Evolutionary conservation across 2,329 filamentous ascomycete genomes (phyloP), one percentile per base, ranked within the genome.

Genomic region (Bipolaris victoriae): DNA sequence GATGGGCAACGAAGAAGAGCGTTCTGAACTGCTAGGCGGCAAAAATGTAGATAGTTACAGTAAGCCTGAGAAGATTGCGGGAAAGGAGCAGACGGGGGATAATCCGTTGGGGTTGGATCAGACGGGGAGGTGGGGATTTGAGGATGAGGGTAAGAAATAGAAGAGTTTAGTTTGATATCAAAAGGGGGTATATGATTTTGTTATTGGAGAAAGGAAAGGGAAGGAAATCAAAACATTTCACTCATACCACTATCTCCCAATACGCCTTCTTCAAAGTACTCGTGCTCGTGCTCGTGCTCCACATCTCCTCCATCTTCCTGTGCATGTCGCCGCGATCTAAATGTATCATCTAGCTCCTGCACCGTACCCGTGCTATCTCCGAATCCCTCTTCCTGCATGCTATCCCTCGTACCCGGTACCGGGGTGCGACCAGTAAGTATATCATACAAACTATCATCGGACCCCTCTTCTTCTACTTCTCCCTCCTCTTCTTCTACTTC

Each of bases 401-500:
- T 46, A 47, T 68, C 61, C 18, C 60, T 55, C 20, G 71, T 39
- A 11, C 66, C 70, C 11, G 77, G 78, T 37, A 78, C 63, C 1
- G 78, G 76, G 44, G 76, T 81, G n/a, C 77, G 66, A 0, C 81
- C 81, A 1, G 79, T 80, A 11, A 83, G 65, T 5, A 82, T 78
- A 22, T 82, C 79, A 48, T 79, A 79, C 22, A 83, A 61, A 40
- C 78, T 81, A 60, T 83, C 81, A 26, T 82, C 79, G 50, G 76
- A 78, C 5, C 72, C 73, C 10, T 45, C 41, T 5, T 5, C 16
- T 16, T 16, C 16, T 16, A 16, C 68, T 3, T 45, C 43, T 6
- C 3, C 68, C 2, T 65, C 68, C 2, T 64, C 62, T 6, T 20
- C 48, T 16, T 16, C 16, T 16, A 16, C 68, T 3, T 45, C 43